These are phyloP conservation scores for Ophiostoma montium DNA, from an alignment of 2,329 filamentous ascomycete species.

Conservation along the genomic window DNA sequence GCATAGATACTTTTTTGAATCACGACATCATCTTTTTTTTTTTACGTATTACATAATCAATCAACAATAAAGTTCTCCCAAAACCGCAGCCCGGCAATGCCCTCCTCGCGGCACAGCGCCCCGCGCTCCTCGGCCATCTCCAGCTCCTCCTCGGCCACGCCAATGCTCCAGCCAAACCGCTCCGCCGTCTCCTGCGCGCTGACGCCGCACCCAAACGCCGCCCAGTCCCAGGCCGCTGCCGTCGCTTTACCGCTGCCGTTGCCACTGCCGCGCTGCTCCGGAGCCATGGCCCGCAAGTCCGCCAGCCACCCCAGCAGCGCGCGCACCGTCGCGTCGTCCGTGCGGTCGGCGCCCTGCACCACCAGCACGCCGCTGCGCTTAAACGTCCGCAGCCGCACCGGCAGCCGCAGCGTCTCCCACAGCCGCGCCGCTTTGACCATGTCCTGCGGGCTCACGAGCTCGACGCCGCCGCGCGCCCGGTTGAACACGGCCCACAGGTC, in stretches of 20 bases:
- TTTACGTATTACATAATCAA: no score
- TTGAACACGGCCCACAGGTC: slow-evolving; percentile 95
- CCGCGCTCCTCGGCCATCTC: slow-evolving; percentile 95
- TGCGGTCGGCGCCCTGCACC: slow-evolving; percentile 76
- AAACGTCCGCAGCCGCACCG: slow-evolving; percentile 76
- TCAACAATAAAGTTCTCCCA: slow-evolving; percentile 64
- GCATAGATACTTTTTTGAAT: no score
- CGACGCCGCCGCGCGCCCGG: slow-evolving; percentile 78
- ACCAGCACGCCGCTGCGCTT: slow-evolving; percentile 79
- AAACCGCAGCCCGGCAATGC: slow-evolving; percentile 79
- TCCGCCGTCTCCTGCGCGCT: slow-evolving; percentile 83
- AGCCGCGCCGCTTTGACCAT: slow-evolving; percentile 79
- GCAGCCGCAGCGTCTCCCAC: slow-evolving; percentile 79
- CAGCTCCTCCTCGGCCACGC: slow-evolving; percentile 86
- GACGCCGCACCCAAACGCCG: slow-evolving; percentile 64
- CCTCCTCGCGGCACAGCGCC: slow-evolving; percentile 76
- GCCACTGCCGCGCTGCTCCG: slow-evolving; percentile 16
- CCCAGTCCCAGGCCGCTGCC: slow-evolving; percentile 62
- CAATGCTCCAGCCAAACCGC: slow-evolving; percentile 91
- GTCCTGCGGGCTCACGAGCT: slow-evolving; percentile 81
- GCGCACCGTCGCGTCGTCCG: slow-evolving; percentile 76
- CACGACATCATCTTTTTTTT: no score
- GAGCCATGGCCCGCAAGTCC: slow-evolving; percentile 53
- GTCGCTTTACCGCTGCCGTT: not conserved
- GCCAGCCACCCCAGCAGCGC: slow-evolving; percentile 65